Base-by-base conservation (phyloP, 2,329 filamentous ascomycete genomes). In the Xylaria polymorpha region DNA sequence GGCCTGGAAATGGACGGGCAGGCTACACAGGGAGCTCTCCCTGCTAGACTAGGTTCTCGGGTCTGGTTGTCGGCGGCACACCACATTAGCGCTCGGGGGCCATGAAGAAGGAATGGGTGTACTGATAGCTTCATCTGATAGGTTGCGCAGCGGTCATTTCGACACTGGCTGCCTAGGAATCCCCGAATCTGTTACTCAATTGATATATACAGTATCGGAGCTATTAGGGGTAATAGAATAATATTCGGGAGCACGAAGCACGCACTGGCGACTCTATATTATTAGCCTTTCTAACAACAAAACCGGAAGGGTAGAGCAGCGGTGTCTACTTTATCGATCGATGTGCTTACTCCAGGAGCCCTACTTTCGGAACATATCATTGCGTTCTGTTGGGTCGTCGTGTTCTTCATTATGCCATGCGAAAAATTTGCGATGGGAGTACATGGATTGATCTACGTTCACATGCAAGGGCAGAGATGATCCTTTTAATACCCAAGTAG, bases 391-490 rank as follows among this genome's bases (percentile, higher is more conserved):
- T 9, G 29, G 53, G 14, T 53, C 2, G 35, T 39, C 35, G 14
- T 7, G 53, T 37, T 39, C 5, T 37, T 14, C 18, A 22, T 56
- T 14, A 15, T 56, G n/a, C 39, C 32, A 56, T 20, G 4, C 35
- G 12, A 22, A 39, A 56, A 39, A 35, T 14, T 8, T 39, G 53
- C 32, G 32, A 55, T 29, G 12, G n/a, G 46, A 50, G 22, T 25
- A 22, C 20, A 25, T 20, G n/a, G 29, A 39, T 25, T 20, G 53
- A 56, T 35, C 53, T 39, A 15, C n/a, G 25, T 56, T 56, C 53
- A 56, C 53, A 56, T 55, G 53, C 53, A 37, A 56, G 53, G 53
- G 53, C 32, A 56, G 53, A 39, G 9, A n/a, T 8, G 25, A 29
- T 29, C 25, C 25, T 29, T 29, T 29, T 29, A 29, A 29, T 29